phyloP scores from a whole-genome alignment of 768 basidiomycete species.

The Lactifluus piperatus region DNA sequence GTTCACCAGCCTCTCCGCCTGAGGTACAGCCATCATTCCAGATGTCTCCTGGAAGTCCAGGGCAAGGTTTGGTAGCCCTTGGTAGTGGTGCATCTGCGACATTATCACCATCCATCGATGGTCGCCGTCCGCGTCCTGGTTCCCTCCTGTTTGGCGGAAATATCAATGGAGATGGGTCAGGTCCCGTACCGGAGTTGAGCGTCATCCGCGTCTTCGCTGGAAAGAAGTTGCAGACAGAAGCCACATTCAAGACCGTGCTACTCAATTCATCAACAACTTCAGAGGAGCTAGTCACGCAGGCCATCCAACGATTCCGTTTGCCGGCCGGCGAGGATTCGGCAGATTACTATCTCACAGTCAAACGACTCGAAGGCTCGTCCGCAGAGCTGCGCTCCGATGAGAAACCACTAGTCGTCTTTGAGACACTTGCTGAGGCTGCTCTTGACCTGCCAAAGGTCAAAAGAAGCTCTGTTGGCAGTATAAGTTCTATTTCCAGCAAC shows the following conservation, averaged over 20 bases:
- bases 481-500: conserved; percentile 88
- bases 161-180: conserved; percentile 51
- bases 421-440: conserved; percentile 74
- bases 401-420: conserved; percentile 84
- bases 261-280: conserved; percentile 82
- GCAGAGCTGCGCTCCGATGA: conserved; percentile 65
- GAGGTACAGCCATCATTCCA: conserved; percentile 71
- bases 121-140: conserved; percentile 57
- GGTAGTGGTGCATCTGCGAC: conserved; percentile 32
- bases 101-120: conserved; percentile 37
- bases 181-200: conserved; percentile 71
- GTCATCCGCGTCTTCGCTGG: conserved; percentile 97
- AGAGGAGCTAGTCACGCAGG: conserved; percentile 79
- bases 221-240: conserved; percentile 81
- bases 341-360: conserved; percentile 85
- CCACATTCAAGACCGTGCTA: conserved; percentile 96
- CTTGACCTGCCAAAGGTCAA: conserved; percentile 82
- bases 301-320: conserved; percentile 88
- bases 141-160: conserved; percentile 63
- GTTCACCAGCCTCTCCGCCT: conserved; percentile 71
- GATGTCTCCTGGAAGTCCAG: conserved; percentile 61
- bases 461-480: conserved; percentile 86
- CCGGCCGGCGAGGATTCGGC: conserved; percentile 47
- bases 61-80: conserved; percentile 39
- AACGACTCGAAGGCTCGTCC: conserved; percentile 83